Evolutionary conservation across 129 eudicot species (phyloP), one percentile per base, ranked within the genome.

Genomic region (Dittrichia graveolens): DNA sequence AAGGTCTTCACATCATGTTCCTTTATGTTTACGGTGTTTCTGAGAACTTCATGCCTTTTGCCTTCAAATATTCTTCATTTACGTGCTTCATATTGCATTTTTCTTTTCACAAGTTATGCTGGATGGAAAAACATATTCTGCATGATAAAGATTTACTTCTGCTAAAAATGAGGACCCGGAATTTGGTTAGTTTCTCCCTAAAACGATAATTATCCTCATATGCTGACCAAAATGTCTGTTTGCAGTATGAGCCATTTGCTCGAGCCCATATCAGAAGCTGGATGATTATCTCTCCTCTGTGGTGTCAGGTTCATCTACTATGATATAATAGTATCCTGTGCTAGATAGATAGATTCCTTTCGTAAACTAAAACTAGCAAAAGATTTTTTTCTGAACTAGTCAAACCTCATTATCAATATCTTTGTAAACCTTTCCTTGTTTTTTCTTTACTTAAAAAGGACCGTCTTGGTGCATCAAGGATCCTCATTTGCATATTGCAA

Each of bases 271-370:
- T 52, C 16, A 10, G 13, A 69, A 38, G 48, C 61, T 53, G 50
- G 74, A 16, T 7, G 50, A 52, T 69, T 54, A 39, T 49, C 34
- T 52, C 61, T 52, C 15, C 50, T 53, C 50, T 39, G 61, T 39
- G 62, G 40, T 69, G 49, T 38, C 74, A 69, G 74, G 74, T 69
- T 38, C 62, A 69, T 37, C 15, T 39, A 39, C 62, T 69, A 52
- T 18, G 43, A 49, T 69, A 54, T 13, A 8, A 8, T 63, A 69
- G 11, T 69, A 7, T 69, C 31, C 46, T 14, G 53, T 69, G 49
- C 16, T 53, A 54, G 57, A 45, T 52, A 9, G 31, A 24, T 24
- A 24, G 31, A 24, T 24, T 24, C 19, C 62, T 37, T 69, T 69
- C 38, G 47, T 5, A 69, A 50, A 38, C 52, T 50, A 52, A 18